Evolutionary conservation across 2,329 filamentous ascomycete species (phyloP).

Genomic region (Exophiala sp.): DNA sequence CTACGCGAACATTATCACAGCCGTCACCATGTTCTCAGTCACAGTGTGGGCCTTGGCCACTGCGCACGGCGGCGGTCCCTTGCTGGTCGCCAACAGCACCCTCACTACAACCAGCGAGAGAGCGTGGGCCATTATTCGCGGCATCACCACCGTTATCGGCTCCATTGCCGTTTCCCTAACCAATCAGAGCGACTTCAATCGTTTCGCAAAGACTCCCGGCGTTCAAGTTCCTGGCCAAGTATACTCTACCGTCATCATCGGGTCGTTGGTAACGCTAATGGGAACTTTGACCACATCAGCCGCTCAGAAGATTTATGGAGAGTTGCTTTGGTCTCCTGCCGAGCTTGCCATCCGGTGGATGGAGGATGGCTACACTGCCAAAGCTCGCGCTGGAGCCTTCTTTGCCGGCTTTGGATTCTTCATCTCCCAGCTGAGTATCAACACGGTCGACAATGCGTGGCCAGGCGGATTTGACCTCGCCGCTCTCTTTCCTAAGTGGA

Average conservation of each 20-base stretch:
- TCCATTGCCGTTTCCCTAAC: slow-evolving; percentile 42
- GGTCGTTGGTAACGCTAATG: slow-evolving; percentile 1
- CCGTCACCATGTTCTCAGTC: slow-evolving; percentile 9
- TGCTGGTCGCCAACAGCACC: not conserved
- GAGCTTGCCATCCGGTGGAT: slow-evolving; percentile 33
- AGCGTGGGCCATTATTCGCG: slow-evolving; percentile 19
- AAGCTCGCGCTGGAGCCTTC: not conserved
- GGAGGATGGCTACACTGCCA: not conserved
- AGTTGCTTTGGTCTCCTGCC: slow-evolving; percentile 33
- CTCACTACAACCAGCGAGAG: not conserved
- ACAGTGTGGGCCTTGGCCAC: slow-evolving; percentile 7
- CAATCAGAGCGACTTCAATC: slow-evolving; percentile 46
- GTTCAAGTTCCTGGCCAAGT: slow-evolving; percentile 36
- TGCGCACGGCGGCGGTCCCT: not conserved
- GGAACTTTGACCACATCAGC: slow-evolving; percentile 12
- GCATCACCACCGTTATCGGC: slow-evolving; percentile 42
- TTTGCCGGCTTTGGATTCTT: not conserved
- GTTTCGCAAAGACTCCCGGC: slow-evolving; percentile 47
- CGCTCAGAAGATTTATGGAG: slow-evolving; percentile 12
- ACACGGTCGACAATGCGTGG: not conserved
- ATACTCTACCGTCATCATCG: slow-evolving; percentile 46
- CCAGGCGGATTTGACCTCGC: not conserved
- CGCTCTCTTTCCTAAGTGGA: slow-evolving; percentile 40
- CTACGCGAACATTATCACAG: slow-evolving; percentile 7
- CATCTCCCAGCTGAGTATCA: not conserved